Evolutionary conservation across 2,329 filamentous ascomycete genomes (phyloP).

Genomic region (Phoma sp.): DNA sequence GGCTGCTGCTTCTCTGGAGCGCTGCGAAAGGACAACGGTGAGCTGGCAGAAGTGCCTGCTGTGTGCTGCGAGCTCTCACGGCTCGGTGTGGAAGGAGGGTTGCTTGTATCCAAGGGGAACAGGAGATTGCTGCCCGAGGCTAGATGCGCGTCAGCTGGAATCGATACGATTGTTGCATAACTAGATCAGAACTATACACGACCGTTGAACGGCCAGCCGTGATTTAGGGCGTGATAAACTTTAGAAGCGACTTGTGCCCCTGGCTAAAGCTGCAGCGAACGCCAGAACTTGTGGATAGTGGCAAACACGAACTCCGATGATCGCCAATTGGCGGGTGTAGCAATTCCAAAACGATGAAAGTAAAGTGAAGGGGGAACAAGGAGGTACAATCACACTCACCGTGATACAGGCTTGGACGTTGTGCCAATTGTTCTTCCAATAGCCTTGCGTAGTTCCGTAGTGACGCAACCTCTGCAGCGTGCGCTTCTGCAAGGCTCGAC

Average conservation of each 20-base stretch:
- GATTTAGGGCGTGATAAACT: constrained; percentile 13
- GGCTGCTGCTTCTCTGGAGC: constrained; percentile 38
- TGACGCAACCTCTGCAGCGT: constrained; percentile 51
- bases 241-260: constrained; percentile 9
- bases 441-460: constrained; percentile 48
- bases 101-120: constrained; percentile 35
- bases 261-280: constrained; percentile 12
- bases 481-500: constrained; percentile 46
- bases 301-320: constrained; percentile 14
- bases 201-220: constrained; percentile 14
- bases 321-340: constrained; percentile 4
- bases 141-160: constrained; percentile 26
- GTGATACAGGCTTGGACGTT: constrained; percentile 38
- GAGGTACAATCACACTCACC: constrained; percentile 28
- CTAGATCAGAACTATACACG: constrained; percentile 14
- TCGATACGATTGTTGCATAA: constrained; percentile 18
- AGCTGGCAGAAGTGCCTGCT: constrained; percentile 31
- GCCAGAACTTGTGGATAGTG: constrained; percentile 1
- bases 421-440: constrained; percentile 47
- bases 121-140: constrained; percentile 39
- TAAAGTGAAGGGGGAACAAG: constrained; percentile 11
- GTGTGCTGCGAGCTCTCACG: constrained; percentile 27
- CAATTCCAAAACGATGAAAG: background rate
- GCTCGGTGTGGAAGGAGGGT: constrained; percentile 30
- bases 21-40: constrained; percentile 29